Conservation (phyloP, 1,284 basidiomycete genomes). For the Neolentinus lepideus region DNA sequence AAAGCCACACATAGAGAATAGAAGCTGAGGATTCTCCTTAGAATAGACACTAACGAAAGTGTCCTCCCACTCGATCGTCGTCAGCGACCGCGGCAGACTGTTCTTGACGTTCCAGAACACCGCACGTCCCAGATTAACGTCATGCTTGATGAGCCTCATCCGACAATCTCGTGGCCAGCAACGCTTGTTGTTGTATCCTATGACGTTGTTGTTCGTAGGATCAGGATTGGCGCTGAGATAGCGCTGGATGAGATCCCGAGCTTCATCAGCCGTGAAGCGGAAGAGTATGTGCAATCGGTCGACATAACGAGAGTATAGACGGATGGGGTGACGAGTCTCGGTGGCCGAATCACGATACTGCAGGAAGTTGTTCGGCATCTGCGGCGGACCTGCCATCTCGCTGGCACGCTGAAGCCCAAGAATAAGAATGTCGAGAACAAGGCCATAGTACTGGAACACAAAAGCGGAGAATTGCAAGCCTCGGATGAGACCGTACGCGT, state of each 20-base stretch:
- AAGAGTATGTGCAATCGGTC: slow-evolving; percentile 93
- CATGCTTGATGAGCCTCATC: slow-evolving; percentile 99
- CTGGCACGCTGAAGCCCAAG: slow-evolving; percentile 91
- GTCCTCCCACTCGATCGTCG: slow-evolving; percentile 99
- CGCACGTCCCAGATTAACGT: slow-evolving; percentile 96
- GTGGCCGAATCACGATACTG: slow-evolving; percentile 91
- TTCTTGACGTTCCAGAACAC: slow-evolving; percentile 99
- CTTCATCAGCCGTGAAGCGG: slow-evolving; percentile 97
- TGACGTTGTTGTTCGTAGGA: slow-evolving; percentile 98
- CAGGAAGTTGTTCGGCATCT: slow-evolving; percentile 94
- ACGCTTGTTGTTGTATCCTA: slow-evolving; percentile 98
- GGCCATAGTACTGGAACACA: slow-evolving; percentile 95
- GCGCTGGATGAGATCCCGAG: slow-evolving; percentile 95
- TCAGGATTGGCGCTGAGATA: slow-evolving; percentile 96
- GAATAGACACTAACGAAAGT: slow-evolving; percentile 96
- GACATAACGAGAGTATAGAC: slow-evolving; percentile 92
- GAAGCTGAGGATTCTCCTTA: slow-evolving; percentile 94
- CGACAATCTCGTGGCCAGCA: slow-evolving; percentile 99
- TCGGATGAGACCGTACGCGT: slow-evolving; percentile 88
- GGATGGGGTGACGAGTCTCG: slow-evolving; percentile 91
- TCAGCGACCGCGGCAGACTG: slow-evolving; percentile 90
- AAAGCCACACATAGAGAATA: slow-evolving; percentile 99
- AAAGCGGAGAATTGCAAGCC: slow-evolving; percentile 96
- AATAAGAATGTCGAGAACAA: slow-evolving; percentile 87
- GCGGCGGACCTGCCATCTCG: slow-evolving; percentile 94